Percentiles rank a stretch among this genome's conserved stretches.
phyloP scores from a whole-genome alignment of 805 yeast species.

The Wickerhamiella azymoides region DNA sequence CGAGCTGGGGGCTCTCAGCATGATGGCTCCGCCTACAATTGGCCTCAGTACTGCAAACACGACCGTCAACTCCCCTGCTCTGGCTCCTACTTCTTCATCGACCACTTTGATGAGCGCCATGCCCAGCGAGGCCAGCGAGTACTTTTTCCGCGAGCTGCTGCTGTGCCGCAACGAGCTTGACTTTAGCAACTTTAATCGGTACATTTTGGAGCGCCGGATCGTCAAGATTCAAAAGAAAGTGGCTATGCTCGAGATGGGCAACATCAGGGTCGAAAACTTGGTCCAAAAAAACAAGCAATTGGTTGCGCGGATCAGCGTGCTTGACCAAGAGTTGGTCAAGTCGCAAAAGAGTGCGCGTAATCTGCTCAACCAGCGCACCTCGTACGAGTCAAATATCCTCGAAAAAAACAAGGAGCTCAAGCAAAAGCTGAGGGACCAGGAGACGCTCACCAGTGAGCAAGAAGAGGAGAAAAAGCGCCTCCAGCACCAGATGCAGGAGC shows the following conservation, averaged over 20 bases:
- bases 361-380: slow-evolving; percentile 25
- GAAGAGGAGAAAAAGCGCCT: slow-evolving; percentile 20
- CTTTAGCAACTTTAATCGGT: slow-evolving; percentile 40
- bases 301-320: slow-evolving; percentile 17
- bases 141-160: slow-evolving; percentile 44
- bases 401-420: slow-evolving; percentile 24
- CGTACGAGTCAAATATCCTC: slow-evolving; percentile 25
- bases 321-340: slow-evolving; percentile 22
- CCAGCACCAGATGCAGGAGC: slow-evolving; percentile 20
- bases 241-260: slow-evolving; percentile 19
- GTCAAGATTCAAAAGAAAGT: slow-evolving; percentile 25
- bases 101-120: background rate
- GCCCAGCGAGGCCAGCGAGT: slow-evolving; percentile 25
- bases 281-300: slow-evolving; percentile 21
- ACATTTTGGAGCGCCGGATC: slow-evolving; percentile 31
- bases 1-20: background rate
- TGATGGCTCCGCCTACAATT: background rate
- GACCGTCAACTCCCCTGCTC: background rate
- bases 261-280: slow-evolving; percentile 23
- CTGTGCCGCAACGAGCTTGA: slow-evolving; percentile 47
- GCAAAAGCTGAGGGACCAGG: slow-evolving; percentile 17
- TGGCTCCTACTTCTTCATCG: background rate
- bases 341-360: slow-evolving; percentile 24
- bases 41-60: background rate
- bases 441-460: slow-evolving; percentile 17